Base-by-base conservation (phyloP, 768 basidiomycete genomes). In the Tricholoma terreum region DNA sequence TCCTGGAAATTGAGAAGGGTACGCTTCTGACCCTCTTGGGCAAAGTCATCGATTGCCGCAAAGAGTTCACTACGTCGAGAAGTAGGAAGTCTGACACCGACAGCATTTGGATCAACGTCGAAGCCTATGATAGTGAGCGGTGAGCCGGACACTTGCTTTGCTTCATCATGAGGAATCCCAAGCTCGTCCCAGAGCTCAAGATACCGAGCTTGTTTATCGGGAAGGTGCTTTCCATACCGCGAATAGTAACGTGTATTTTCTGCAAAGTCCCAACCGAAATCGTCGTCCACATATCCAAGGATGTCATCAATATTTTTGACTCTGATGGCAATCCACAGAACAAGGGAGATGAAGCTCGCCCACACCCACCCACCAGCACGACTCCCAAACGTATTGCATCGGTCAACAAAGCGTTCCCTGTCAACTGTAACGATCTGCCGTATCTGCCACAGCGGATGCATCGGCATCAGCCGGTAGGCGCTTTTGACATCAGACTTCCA, bases 401-500 rank as follows among this genome's bases (percentile, higher is more conserved):
- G 65, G 59, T 74, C 74, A 17, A 78, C 59, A 54, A 67, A 60
- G 9, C 53, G 60, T 19, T 59, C 21, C 17, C 66, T 67, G 40
- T 72, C 66, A 17, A 74, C 63, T 45, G 61, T 61, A 53, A 72
- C 62, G 24, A 70, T 65, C 60, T 78, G 75, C 43, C 65, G 62
- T 14, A 76, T 57, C 58, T 68, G 67, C 65, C 65, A 68, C 24
- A 61, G 56, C 24, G 64, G 62, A 68, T 66, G 61, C 42, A 75
- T 66, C 0, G 72, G 77, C 48, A 75, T 54, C 2, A 54, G 68
- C 0, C 68, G 63, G 43, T 73, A 77, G 0, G 77, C 77, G 10
- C 66, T 59, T 0, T 65, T 63, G 0, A 80, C 72, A 54, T 79
- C 76, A 0, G 70, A 71, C 55, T 77, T 77, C 64, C 70, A 76